These are phyloP conservation scores for Fusarium concolor DNA, from an alignment of 2,329 filamentous ascomycete genomes.

Conservation along the genomic window DNA sequence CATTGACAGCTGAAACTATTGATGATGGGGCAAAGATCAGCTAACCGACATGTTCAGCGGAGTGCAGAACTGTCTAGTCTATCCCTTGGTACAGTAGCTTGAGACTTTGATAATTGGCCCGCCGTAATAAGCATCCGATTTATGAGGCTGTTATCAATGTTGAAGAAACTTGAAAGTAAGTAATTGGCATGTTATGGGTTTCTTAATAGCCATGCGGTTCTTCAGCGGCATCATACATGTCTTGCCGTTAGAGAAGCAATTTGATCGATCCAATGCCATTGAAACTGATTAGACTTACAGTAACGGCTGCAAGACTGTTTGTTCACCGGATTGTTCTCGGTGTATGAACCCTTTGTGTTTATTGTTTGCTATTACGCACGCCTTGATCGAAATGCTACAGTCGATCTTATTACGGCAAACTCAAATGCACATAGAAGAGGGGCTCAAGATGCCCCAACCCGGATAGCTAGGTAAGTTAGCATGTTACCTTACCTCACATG, in stretches of 20 bases:
- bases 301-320: too few relatives aligned
- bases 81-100: background rate
- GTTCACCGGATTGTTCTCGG: too few relatives aligned
- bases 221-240: background rate
- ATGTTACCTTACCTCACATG: background rate
- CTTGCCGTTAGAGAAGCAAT: too few relatives aligned
- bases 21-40: too few relatives aligned
- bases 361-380: background rate
- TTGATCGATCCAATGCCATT: too few relatives aligned
- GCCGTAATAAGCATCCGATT: conserved; percentile 1
- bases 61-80: too few relatives aligned
- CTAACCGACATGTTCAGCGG: background rate
- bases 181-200: too few relatives aligned
- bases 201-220: background rate
- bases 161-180: background rate
- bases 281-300: too few relatives aligned
- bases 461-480: too few relatives aligned
- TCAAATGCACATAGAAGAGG: background rate
- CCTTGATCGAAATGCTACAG: background rate
- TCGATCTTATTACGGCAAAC: too few relatives aligned
- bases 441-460: background rate
- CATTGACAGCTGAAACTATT: conserved; percentile 30
- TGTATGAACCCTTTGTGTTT: too few relatives aligned
- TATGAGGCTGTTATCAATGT: conserved; percentile 3
- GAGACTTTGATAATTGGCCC: background rate